Base-by-base conservation (phyloP, 2,329 filamentous ascomycete genomes). In the Hortaea werneckii region DNA sequence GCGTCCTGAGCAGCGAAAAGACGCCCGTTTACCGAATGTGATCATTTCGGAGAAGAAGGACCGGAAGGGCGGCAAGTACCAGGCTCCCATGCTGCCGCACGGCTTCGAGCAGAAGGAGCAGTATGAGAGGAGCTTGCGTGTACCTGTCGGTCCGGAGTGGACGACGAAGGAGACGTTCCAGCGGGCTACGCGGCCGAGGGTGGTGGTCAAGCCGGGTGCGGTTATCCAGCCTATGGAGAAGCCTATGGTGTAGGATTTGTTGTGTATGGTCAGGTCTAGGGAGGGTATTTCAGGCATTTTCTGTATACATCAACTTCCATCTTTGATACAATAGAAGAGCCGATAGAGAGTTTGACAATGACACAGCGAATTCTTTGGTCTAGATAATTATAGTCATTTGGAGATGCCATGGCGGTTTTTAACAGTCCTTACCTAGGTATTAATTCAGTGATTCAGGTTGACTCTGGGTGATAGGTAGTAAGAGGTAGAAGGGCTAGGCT, bases 91-190 rank as follows among this genome's bases (percentile, higher is more conserved):
- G 57, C 72, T 98, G 42, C 92, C 92, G 42, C 86, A 94, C 67
- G 82, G 82, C n/a, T 96, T 88, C 66, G 90, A 95, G 73, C 87
- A 78, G 28, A 77, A 76, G 55, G 77, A 85, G 60, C 88, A 95
- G 72, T 96, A 96, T 68, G 92, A 98, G 73, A 75, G 90, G 42
- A 85, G 84, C 53, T 71, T 96, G 48, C 76, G 90, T 38, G 69
- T 95, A 54, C 92, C 92, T 1, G 79, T 96, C 50, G 92, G 92
- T 1, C 87, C 85, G 11, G 90, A 98, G 67, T 98, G 90, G 89
- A 81, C 82, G 56, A 96, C 90, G n/a, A 95, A 95, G 77, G 81
- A 87, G 71, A 87, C 85, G 10, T 92, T 92, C 76, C 89, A 96
- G 72, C 80, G 84, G 57, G 79, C 79, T 50, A 94, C 85, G 49